Conservation (phyloP, 2,329 filamentous ascomycete genomes). For the Lachnellula suecica region DNA sequence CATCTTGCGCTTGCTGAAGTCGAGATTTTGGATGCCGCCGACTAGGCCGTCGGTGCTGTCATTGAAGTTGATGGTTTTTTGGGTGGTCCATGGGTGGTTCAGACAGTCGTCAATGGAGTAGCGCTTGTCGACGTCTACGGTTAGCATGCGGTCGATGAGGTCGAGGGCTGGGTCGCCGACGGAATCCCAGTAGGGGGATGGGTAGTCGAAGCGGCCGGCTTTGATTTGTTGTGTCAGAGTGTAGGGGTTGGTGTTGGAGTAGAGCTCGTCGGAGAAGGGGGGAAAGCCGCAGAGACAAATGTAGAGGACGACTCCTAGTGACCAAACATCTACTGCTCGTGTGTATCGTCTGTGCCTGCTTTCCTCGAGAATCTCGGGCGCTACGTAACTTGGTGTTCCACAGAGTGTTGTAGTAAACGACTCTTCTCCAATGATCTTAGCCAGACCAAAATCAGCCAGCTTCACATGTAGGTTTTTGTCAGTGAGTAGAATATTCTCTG, state of each 20-base stretch:
- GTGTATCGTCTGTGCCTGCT: constrained; percentile 84
- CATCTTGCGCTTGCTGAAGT: constrained; percentile 80
- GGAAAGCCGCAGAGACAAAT: constrained; percentile 97
- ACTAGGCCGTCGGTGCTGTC: constrained; percentile 94
- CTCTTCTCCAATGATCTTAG: constrained; percentile 98
- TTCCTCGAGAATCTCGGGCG: constrained; percentile 89
- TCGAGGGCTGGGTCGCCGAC: constrained; percentile 85
- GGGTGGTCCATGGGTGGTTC: constrained; percentile 84
- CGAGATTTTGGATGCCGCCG: constrained; percentile 77
- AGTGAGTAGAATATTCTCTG: constrained; percentile 68
- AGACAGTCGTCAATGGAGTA: constrained; percentile 90
- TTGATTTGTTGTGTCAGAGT: constrained; percentile 88
- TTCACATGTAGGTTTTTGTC: constrained; percentile 87
- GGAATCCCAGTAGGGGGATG: constrained; percentile 92
- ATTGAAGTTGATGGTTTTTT: constrained; percentile 57
- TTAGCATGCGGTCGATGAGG: constrained; percentile 92
- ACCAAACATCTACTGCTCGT: constrained; percentile 94
- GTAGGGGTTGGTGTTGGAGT: constrained; percentile 78
- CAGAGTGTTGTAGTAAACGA: constrained; percentile 96
- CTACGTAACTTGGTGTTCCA: constrained; percentile 96
- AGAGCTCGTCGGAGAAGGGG: constrained; percentile 93
- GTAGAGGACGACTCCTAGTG: constrained; percentile 94
- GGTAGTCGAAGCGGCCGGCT: constrained; percentile 86
- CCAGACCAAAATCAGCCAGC: constrained; percentile 92
- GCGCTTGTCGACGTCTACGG: constrained; percentile 79